phyloP scores from a whole-genome alignment of 2,329 filamentous ascomycete species.

The Thelonectria olida region DNA sequence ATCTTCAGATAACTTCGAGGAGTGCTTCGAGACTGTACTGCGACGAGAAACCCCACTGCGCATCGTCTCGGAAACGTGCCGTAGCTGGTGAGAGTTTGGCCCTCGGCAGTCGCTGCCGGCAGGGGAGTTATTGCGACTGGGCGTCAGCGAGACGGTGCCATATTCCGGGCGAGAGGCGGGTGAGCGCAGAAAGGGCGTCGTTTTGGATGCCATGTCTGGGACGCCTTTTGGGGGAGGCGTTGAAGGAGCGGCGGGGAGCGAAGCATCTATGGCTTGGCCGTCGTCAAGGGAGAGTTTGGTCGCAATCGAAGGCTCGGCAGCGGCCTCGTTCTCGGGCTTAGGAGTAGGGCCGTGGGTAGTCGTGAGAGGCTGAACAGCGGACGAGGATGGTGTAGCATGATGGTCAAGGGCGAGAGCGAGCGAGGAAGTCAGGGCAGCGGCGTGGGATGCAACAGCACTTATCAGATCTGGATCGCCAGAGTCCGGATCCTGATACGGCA shows the following conservation, averaged over 20 bases:
- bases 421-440: conserved; percentile 16
- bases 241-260: conserved; percentile 31
- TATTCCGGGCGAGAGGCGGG: conserved; percentile 45
- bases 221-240: conserved; percentile 24
- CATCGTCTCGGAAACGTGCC: conserved; percentile 46
- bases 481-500: conserved; percentile 36
- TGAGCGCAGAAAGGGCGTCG: conserved; percentile 48
- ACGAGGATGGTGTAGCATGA: conserved; percentile 24
- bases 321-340: conserved; percentile 1
- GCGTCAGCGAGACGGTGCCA: conserved; percentile 49
- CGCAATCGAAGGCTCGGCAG: conserved; percentile 5
- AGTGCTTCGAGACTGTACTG: conserved; percentile 43
- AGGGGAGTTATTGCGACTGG: conserved; percentile 48
- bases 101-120: conserved; percentile 45
- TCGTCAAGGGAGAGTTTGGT: conserved; percentile 14
- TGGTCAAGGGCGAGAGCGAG: conserved; percentile 21
- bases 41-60: conserved; percentile 45
- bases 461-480: conserved; percentile 37
- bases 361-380: conserved; percentile 14
- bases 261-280: conserved; percentile 39
- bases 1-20: conserved; percentile 57
- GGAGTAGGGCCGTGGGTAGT: conserved; percentile 13
- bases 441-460: conserved; percentile 31
- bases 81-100: conserved; percentile 44
- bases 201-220: conserved; percentile 48